Evolutionary conservation across 2,329 filamentous ascomycete genomes (phyloP).

Genomic region (Nigrospora sphaerica): DNA sequence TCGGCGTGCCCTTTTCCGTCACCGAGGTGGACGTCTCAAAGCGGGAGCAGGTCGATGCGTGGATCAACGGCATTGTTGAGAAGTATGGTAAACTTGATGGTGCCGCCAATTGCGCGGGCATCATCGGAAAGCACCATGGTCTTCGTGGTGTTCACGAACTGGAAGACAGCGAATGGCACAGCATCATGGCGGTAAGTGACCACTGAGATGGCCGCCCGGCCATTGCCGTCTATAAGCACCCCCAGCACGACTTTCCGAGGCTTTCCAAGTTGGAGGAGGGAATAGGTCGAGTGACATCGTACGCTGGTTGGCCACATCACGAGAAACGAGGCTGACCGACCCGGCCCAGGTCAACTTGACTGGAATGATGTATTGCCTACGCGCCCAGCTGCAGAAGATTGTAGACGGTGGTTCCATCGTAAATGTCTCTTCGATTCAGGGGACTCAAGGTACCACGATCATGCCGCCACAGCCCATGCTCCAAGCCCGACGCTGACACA

Average conservation of each 20-base stretch:
- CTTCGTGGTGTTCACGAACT: conserved; percentile 31
- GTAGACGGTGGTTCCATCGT: conserved; percentile 49
- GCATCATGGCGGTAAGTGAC: conserved; percentile 27
- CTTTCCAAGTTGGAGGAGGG: no score
- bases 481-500: background rate
- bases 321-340: no score
- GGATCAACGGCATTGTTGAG: conserved; percentile 39
- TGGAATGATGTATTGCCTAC: conserved; percentile 43
- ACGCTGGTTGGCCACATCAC: no score
- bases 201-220: background rate
- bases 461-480: background rate
- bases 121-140: conserved; percentile 36
- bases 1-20: conserved; percentile 18
- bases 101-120: conserved; percentile 47
- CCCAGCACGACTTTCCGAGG: background rate
- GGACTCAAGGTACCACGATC: conserved; percentile 29
- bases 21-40: conserved; percentile 41
- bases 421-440: conserved; percentile 47
- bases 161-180: conserved; percentile 41
- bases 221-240: background rate
- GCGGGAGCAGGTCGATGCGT: conserved; percentile 39
- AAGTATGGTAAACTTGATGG: conserved; percentile 45
- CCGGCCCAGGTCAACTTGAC: conserved; percentile 33
- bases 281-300: no score
- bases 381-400: conserved; percentile 36